Percentiles rank a stretch among this genome's conserved stretches.
phyloP scores from a whole-genome alignment of 805 yeast species.

The Danielozyma ontarioensis region DNA sequence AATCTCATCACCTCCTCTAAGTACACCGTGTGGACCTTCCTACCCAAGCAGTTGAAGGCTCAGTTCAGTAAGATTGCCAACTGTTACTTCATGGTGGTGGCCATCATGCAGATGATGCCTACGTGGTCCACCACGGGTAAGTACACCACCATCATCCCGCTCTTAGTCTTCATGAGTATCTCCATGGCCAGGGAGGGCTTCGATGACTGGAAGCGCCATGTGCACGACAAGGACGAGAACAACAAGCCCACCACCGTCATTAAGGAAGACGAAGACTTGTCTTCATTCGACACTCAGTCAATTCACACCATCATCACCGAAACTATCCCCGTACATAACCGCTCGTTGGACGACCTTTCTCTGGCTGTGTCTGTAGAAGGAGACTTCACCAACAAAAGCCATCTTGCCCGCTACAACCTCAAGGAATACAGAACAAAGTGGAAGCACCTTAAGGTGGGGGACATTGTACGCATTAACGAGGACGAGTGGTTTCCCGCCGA shows the following conservation, averaged over 20 bases:
- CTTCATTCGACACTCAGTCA: conserved; percentile 30
- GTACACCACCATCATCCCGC: conserved; percentile 87
- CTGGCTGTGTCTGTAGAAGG: too few species aligned
- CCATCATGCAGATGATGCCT: conserved; percentile 93
- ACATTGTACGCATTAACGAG: conserved; percentile 62
- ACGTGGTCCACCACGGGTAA: conserved; percentile 97
- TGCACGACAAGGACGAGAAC: conserved; percentile 82
- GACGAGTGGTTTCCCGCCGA: conserved; percentile 97
- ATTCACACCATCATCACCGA: conserved; percentile 36
- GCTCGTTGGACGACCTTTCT: not conserved
- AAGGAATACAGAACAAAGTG: conserved; percentile 42
- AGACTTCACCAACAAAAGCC: not conserved
- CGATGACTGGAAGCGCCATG: conserved; percentile 87
- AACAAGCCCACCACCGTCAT: conserved; percentile 32
- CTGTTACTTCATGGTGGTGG: conserved; percentile 81
- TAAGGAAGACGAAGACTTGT: conserved; percentile 24
- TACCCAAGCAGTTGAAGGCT: conserved; percentile 84
- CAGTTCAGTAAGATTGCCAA: conserved; percentile 94
- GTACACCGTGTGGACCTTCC: conserved; percentile 71
- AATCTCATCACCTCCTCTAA: conserved; percentile 83
- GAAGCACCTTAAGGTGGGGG: conserved; percentile 86
- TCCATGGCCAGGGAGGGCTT: conserved; percentile 90
- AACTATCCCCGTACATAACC: conserved; percentile 18
- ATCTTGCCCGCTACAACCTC: conserved; percentile 20
- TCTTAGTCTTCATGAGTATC: conserved; percentile 77